Percentiles rank a stretch among this genome's conserved stretches.
These are phyloP conservation scores for Moniliophthora roreri DNA, from an alignment of 1,284 basidiomycete species.

Conservation along the genomic window DNA sequence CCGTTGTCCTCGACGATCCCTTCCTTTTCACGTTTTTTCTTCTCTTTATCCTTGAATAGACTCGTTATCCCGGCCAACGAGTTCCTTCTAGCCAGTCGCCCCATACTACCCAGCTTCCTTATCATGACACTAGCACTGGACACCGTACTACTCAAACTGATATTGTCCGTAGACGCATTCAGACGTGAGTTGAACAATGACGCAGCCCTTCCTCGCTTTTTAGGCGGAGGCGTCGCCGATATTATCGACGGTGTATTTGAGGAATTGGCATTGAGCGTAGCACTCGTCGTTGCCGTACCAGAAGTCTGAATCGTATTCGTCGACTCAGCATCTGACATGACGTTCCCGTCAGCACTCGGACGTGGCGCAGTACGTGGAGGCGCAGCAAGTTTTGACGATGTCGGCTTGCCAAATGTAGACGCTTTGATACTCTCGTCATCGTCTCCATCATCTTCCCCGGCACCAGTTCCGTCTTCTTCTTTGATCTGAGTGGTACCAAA, in stretches of 20 bases:
- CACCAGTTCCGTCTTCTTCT: constrained; percentile 49
- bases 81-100: constrained; percentile 88
- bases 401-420: constrained; percentile 28
- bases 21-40: constrained; percentile 56
- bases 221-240: constrained; percentile 50
- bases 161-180: constrained; percentile 96
- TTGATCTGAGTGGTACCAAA: constrained; percentile 56
- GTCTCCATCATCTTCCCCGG: constrained; percentile 22
- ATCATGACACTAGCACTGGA: constrained; percentile 97
- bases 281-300: constrained; percentile 20
- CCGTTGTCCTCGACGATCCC: constrained; percentile 57
- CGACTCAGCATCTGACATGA: constrained; percentile 31
- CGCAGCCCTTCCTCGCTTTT: constrained; percentile 69
- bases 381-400: constrained; percentile 32
- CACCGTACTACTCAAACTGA: constrained; percentile 95
- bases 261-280: constrained; percentile 26
- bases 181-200: constrained; percentile 87
- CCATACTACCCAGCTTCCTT: constrained; percentile 92
- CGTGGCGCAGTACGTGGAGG: constrained; percentile 23
- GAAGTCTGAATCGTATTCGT: constrained; percentile 18
- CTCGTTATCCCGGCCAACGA: constrained; percentile 92
- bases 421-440: constrained; percentile 46
- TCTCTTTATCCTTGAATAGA: constrained; percentile 90
- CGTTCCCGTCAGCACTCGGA: constrained; percentile 20
- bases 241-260: constrained; percentile 39